Conservation (phyloP, 2,329 filamentous ascomycete species). For the Ampelomyces quisqualis region DNA sequence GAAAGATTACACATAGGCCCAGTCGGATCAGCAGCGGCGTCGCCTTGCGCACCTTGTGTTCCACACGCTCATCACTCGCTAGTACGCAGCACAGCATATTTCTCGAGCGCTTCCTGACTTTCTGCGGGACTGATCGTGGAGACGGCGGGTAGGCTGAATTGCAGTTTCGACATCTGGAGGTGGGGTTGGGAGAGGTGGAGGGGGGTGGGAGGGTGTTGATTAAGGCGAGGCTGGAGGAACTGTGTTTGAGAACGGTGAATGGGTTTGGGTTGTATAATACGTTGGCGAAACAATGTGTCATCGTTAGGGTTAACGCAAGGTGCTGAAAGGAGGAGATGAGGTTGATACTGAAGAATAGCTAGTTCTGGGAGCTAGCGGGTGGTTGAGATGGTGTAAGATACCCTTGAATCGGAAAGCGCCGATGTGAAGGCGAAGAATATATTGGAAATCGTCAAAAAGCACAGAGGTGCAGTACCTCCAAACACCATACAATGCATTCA, state of each 20-base stretch:
- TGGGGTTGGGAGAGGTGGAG: conserved; percentile 15
- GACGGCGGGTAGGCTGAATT: conserved; percentile 78
- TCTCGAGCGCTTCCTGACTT: conserved; percentile 67
- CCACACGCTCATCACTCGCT: conserved; percentile 79
- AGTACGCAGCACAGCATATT: conserved; percentile 79
- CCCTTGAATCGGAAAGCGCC: neutral
- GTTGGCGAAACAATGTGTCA: conserved; percentile 37
- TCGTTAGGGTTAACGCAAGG: conserved; percentile 33
- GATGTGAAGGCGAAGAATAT: neutral
- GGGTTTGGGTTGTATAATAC: conserved; percentile 43
- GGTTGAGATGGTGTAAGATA: conserved; percentile 1
- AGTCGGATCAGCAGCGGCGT: conserved; percentile 54
- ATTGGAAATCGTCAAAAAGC: neutral
- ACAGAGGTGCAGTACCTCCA: neutral
- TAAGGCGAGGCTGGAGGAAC: conserved; percentile 34
- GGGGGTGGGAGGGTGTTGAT: conserved; percentile 26
- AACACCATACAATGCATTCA: conserved; percentile 6
- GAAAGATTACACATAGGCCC: conserved; percentile 77
- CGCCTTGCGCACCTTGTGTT: conserved; percentile 67
- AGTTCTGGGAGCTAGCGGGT: too few relatives aligned
- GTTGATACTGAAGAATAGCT: too few relatives aligned
- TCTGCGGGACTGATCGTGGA: conserved; percentile 84
- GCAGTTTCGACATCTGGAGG: conserved; percentile 60
- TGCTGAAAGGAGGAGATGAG: conserved; percentile 19
- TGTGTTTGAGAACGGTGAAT: conserved; percentile 37